Base-by-base conservation (phyloP, 1,284 basidiomycete genomes). In the Athelia psychrophila region DNA sequence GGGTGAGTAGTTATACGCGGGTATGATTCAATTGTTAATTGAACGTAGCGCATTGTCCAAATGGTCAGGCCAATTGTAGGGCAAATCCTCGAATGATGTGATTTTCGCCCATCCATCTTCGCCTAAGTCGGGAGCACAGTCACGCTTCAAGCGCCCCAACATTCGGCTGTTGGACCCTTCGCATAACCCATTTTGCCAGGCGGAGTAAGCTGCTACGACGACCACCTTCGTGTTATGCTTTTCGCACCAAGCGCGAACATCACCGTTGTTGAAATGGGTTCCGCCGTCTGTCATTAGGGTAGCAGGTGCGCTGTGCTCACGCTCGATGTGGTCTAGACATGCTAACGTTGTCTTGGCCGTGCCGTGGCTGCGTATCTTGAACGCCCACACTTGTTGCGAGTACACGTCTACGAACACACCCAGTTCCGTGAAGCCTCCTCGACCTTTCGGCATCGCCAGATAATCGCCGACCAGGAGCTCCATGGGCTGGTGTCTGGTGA, bases 241-340 rank as follows among this genome's bases (percentile, higher is more conserved):
- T 4, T 58, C 48, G 45, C 71, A 75, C 47, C 62, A 67, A 2
- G 53, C 56, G 0, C 44, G 13, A 0, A 77, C 65, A 1, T 66
- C 62, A 0, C 66, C 50, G 50, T 69, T 70, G 25, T 69, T 58
- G 55, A 76, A 76, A 44, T 76, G 70, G 1, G 56, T 56, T 0
- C 75, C 69, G 0, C 71, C 64, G 30, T 77, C 72, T 0, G 65
- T 58, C 69, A 74, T 72, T 55, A 75, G 62, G 0, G 59, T 61
- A 18, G 74, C 65, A 0, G 65, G 53, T 3, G 62, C 27, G 0
- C 54, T 33, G 44, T 63, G 71, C 0, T 27, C 45, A 0, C 61
- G 32, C 25, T 55, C 61, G 1, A 75, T 67, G 2, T 55, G 6
- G 0, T 48, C 19, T 0, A 73, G 57, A 0, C 56, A 49, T 0